phyloP scores from a whole-genome alignment of 139 green algal species.

The Volvox reticuliferus region DNA sequence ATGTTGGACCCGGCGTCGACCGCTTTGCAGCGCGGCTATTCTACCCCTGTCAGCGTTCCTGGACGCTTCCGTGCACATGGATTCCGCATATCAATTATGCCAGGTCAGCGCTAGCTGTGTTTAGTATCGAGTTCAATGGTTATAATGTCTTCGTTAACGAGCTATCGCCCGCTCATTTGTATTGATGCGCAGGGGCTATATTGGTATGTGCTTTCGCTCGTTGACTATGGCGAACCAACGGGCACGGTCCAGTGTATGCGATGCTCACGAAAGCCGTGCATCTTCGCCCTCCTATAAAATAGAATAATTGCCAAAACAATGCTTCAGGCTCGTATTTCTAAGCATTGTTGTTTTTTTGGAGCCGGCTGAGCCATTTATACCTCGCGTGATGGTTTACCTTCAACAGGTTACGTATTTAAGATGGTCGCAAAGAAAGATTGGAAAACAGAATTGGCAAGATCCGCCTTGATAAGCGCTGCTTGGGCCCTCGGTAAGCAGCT shows the following conservation, averaged over 20 bases:
- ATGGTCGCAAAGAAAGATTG: not conserved
- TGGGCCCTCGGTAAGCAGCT: constrained; percentile 12
- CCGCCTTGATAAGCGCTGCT: not conserved
- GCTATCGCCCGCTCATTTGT: not conserved
- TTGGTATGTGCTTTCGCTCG: not conserved
- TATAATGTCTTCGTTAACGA: not conserved
- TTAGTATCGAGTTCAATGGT: no score
- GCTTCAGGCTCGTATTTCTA: no score
- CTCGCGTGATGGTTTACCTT: not conserved
- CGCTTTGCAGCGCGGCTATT: constrained; percentile 5
- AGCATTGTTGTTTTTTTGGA: no score
- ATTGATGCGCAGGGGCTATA: constrained; percentile 5
- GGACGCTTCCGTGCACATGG: not conserved
- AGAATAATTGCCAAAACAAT: no score
- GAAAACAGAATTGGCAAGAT: not conserved
- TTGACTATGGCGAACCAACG: no score
- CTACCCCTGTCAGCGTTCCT: not conserved
- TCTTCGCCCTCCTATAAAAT: no score
- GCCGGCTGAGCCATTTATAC: not conserved
- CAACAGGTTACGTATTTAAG: constrained; percentile 31
- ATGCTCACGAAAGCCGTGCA: no score
- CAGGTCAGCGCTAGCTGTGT: not conserved
- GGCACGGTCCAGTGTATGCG: no score
- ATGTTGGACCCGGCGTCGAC: not conserved
- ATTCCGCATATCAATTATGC: constrained; percentile 34